These are phyloP conservation scores for Dactylellina haptotyla DNA, from an alignment of 2,329 filamentous ascomycete genomes.

Conservation along the genomic window DNA sequence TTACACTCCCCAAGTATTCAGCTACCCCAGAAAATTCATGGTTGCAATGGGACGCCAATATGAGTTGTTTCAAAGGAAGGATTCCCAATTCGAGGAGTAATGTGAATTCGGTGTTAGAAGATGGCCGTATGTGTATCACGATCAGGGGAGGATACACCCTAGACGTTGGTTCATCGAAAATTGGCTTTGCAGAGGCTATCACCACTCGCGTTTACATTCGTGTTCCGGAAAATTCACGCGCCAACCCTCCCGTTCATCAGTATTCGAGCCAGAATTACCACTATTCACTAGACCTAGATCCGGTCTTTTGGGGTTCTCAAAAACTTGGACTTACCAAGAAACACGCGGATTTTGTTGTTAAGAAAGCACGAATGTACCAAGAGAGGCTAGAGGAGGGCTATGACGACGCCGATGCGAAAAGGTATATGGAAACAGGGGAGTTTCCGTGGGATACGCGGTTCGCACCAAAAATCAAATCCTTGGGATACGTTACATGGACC, in stretches of 20 bases:
- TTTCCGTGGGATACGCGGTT: constrained; percentile 10
- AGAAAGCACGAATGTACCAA: constrained; percentile 13
- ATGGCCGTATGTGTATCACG: constrained; percentile 4
- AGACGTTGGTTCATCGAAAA: neutral
- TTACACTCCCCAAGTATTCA: constrained; percentile 2
- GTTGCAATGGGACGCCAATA: constrained; percentile 23
- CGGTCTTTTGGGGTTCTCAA: constrained; percentile 19
- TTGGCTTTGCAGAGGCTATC: constrained; percentile 6
- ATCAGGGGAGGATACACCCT: constrained; percentile 16
- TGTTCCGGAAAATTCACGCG: neutral
- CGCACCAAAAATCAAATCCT: constrained; percentile 32
- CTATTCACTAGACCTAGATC: constrained; percentile 2
- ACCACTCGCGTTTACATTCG: constrained; percentile 14
- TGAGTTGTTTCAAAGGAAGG: constrained; percentile 18
- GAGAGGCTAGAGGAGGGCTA: neutral
- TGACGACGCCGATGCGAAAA: neutral
- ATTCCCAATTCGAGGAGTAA: neutral
- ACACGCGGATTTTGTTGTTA: constrained; percentile 20
- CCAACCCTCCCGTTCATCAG: no score
- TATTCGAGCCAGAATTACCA: neutral
- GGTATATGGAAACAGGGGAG: neutral
- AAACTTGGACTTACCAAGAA: constrained; percentile 24
- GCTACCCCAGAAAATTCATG: constrained; percentile 18
- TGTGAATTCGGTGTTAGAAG: neutral
- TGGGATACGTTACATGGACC: constrained; percentile 16